Percentiles rank a stretch among this genome's conserved stretches.
Evolutionary conservation across 2,329 filamentous ascomycete genomes (phyloP).

Genomic region (Fusarium tricinctum): DNA sequence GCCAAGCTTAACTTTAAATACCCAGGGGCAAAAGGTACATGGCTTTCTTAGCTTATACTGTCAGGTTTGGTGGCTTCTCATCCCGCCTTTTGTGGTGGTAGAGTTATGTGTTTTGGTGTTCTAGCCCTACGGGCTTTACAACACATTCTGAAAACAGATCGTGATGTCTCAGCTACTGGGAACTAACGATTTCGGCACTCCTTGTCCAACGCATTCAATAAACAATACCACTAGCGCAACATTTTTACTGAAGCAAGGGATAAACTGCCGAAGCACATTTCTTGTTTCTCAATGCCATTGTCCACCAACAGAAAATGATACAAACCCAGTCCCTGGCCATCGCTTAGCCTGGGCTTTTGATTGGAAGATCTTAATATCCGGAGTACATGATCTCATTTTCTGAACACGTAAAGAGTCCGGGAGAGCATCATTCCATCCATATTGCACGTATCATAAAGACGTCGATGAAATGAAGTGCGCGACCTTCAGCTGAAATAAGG

Average conservation of each 20-base stretch:
- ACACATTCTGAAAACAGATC: not conserved
- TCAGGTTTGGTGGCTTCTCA: not conserved
- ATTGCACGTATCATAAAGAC: not conserved
- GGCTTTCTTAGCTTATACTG: not conserved
- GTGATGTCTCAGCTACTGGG: slow-evolving; percentile 24
- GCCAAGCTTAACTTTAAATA: slow-evolving; percentile 23
- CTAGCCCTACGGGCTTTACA: not conserved
- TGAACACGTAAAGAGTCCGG: not conserved
- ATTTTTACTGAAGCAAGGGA: not conserved
- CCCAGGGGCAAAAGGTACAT: slow-evolving; percentile 14
- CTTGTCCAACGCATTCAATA: slow-evolving; percentile 14
- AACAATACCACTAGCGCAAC: too few relatives aligned
- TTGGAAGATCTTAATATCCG: not conserved
- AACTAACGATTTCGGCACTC: slow-evolving; percentile 4
- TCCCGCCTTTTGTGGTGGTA: not conserved
- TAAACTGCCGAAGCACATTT: too few relatives aligned
- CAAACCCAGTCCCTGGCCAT: too few relatives aligned
- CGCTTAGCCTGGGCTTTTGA: not conserved
- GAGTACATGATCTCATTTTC: not conserved
- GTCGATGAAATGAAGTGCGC: fast-evolving
- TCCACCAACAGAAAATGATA: not conserved
- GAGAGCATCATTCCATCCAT: not conserved
- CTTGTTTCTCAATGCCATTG: not conserved
- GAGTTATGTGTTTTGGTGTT: slow-evolving; percentile 11
- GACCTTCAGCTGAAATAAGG: slow-evolving; percentile 3